Evolutionary conservation across 2,329 filamentous ascomycete genomes (phyloP), one percentile per base, ranked within the genome.

Genomic region (Aureobasidium leucospermi): DNA sequence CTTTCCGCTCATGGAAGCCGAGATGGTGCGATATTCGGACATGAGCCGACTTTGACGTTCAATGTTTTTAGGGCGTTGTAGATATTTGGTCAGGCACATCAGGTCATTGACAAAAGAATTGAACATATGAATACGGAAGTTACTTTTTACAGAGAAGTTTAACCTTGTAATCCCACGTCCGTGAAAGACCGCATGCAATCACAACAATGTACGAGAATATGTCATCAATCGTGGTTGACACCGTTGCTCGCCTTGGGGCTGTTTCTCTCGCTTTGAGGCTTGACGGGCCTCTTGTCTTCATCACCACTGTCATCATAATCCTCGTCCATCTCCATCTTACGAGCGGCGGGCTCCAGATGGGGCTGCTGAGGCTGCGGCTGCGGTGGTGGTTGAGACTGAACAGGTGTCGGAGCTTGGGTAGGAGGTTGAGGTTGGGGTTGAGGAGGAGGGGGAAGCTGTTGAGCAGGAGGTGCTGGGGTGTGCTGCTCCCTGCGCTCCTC

Each of bases 321-420:
- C 72, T 99, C 94, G 66, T 99, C 92, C 19, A 97, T 89, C 6
- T 97, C 93, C 85, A 99, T 95, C 74, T 96, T 96, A 23, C 94
- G 83, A 19, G 91, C 90, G 36, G 94, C 91, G 57, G 91, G 89
- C 75, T 97, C 93, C 60, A 85, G 86, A 16, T 64, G 63, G n/a
- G 65, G 68, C 10, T 60, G 60, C 6, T 59, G 60, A 19, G 43
- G 42, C 10, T 38, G 42, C 4, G 53, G 28, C 13, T 62, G 62
- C 38, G 60, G 58, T 6, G 61, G 51, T 19, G 62, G 43, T 38
- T 71, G 74, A 49, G 73, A 69, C 59, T 75, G 77, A 11, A 74
- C 74, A 38, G 68, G 74, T 53, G 63, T 79, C 78, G 51, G 75
- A 42, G 75, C 69, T 60, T 73, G 77, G 59, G 68, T 71, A n/a